phyloP scores from a whole-genome alignment of 1,139 yeast species.

The Kurtzmaniella quercitrusa region DNA sequence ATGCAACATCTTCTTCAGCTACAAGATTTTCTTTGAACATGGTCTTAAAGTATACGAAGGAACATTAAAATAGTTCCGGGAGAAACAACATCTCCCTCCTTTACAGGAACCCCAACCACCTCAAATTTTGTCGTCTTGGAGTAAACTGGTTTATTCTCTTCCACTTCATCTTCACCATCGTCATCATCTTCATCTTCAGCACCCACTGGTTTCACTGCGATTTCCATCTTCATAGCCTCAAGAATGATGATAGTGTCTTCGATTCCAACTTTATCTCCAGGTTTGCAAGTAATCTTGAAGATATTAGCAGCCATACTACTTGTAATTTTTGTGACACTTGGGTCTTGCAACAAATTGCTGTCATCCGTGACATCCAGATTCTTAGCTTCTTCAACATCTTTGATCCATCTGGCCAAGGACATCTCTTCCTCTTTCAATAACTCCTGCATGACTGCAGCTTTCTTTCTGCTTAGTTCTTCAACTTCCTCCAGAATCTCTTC shows the following conservation, averaged over 20 bases:
- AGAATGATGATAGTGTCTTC: slow-evolving; percentile 32
- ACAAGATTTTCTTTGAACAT: not conserved
- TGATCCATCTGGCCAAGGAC: slow-evolving; percentile 20
- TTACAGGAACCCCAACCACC: not conserved
- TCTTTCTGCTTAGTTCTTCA: slow-evolving; percentile 12
- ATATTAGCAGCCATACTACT: slow-evolving; percentile 29
- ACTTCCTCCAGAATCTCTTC: slow-evolving; percentile 20
- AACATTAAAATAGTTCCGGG: not conserved
- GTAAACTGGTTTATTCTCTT: not conserved
- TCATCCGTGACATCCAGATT: slow-evolving; percentile 14
- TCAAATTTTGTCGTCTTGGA: not conserved
- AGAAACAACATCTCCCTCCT: not conserved
- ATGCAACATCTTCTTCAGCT: too few relatives aligned
- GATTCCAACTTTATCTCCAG: slow-evolving; percentile 25
- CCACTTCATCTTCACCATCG: not conserved
- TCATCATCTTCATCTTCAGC: not conserved
- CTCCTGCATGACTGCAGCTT: slow-evolving; percentile 16
- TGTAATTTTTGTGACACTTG: slow-evolving; percentile 17
- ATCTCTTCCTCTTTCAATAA: slow-evolving; percentile 18
- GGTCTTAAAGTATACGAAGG: not conserved
- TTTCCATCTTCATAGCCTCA: slow-evolving; percentile 48
- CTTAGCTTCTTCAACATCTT: slow-evolving; percentile 20
- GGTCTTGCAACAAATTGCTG: slow-evolving; percentile 13
- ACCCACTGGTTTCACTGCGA: slow-evolving; percentile 18
- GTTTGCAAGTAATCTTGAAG: slow-evolving; percentile 20